Evolutionary conservation across 2,329 filamentous ascomycete genomes (phyloP).

Genomic region (Paraconiothyrium sp.): DNA sequence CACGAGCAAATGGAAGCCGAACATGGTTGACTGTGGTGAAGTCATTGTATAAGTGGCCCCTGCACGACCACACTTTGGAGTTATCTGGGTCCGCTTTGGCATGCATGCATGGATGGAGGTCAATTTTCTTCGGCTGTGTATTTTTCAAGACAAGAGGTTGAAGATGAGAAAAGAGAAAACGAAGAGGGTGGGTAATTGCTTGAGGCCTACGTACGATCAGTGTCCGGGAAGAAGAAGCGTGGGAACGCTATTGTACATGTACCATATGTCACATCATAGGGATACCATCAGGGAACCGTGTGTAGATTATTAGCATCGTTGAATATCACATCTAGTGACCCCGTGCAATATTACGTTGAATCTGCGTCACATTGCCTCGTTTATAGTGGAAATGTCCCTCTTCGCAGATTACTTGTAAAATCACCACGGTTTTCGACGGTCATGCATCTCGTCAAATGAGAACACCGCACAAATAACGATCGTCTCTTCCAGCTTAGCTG

Average conservation of each 20-base stretch:
- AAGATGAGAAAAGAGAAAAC: conserved; percentile 13
- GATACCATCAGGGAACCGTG: conserved; percentile 17
- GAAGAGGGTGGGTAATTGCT: background rate
- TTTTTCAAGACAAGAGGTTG: conserved; percentile 18
- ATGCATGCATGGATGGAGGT: conserved; percentile 16
- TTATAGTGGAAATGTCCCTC: too few relatives aligned
- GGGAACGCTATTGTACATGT: conserved; percentile 12
- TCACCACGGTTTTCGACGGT: too few relatives aligned
- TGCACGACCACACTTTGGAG: conserved; percentile 31
- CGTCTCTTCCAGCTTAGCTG: background rate
- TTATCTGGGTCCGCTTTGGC: conserved; percentile 20
- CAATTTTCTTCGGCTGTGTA: conserved; percentile 30
- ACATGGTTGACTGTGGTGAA: conserved; percentile 67
- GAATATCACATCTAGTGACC: background rate
- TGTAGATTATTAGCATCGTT: conserved; percentile 17
- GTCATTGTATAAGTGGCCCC: conserved; percentile 55
- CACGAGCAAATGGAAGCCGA: conserved; percentile 60
- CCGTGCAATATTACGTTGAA: too few relatives aligned
- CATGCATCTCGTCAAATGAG: too few relatives aligned
- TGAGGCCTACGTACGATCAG: conserved; percentile 12
- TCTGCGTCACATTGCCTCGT: too few relatives aligned
- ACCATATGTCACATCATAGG: conserved; percentile 16
- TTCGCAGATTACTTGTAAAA: too few relatives aligned
- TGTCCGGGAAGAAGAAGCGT: conserved; percentile 4
- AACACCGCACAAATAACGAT: background rate